These are phyloP conservation scores for Wickerhamomyces strasburgensis DNA, from an alignment of 805 yeast species.

Conservation along the genomic window DNA sequence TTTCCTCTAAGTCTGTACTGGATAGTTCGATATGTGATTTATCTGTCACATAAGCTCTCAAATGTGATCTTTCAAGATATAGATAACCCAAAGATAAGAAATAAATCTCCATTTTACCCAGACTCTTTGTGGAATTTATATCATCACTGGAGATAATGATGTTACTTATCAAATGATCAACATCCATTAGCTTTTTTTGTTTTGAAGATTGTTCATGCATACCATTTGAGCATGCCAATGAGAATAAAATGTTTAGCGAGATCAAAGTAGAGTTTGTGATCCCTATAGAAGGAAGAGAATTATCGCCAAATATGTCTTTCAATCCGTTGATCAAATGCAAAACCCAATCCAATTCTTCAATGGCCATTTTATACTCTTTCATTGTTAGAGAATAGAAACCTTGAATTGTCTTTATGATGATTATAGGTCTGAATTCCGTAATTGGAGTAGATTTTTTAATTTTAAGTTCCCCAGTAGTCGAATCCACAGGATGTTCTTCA, in stretches of 20 bases:
- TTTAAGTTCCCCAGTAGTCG: background rate
- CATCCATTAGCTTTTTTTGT: conserved; percentile 1
- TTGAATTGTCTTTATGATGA: conserved; percentile 4
- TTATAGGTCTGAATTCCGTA: background rate
- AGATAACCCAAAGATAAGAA: conserved; percentile 12
- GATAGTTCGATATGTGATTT: background rate
- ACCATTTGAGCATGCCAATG: background rate
- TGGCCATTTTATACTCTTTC: background rate
- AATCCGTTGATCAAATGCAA: background rate
- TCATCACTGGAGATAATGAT: conserved; percentile 7
- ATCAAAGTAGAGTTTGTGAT: background rate
- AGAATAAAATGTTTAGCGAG: background rate
- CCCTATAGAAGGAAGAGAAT: background rate
- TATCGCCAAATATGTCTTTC: background rate
- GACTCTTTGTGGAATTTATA: conserved; percentile 3
- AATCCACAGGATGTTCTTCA: background rate
- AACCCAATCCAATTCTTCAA: background rate
- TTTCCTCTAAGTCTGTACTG: conserved; percentile 8
- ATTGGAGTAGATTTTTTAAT: background rate
- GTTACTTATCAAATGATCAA: conserved; percentile 3
- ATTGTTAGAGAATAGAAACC: conserved; percentile 1
- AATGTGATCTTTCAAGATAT: conserved; percentile 7
- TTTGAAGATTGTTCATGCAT: background rate
- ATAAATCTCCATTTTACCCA: conserved; percentile 10
- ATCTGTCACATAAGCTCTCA: background rate